phyloP scores from a whole-genome alignment of 257 asterid species.

The Primulina tabacum region DNA sequence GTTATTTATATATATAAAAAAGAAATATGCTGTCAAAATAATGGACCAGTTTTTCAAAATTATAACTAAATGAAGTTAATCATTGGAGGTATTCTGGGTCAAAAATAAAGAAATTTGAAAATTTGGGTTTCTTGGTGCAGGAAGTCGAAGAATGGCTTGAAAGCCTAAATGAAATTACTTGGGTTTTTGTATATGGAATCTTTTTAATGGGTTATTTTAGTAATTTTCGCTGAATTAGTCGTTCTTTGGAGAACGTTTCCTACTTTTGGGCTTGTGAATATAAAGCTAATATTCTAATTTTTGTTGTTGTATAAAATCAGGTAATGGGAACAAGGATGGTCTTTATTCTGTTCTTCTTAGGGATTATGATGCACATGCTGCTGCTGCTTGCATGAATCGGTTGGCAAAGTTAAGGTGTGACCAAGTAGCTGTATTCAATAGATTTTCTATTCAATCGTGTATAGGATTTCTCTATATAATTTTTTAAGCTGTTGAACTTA shows the following conservation, averaged over 20 bases:
- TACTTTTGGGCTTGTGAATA: background rate
- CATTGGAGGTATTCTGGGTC: background rate
- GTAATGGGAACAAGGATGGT: conserved; percentile 95
- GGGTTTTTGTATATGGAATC: background rate
- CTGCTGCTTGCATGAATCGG: conserved; percentile 95
- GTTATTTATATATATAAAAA: background rate
- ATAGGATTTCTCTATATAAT: background rate
- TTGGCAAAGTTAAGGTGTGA: conserved; percentile 88
- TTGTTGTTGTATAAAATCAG: conserved; percentile 41
- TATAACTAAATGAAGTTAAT: background rate
- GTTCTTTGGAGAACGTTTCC: background rate
- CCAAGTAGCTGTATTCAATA: conserved; percentile 5
- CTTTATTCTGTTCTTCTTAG: conserved; percentile 91
- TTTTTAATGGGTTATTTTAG: no score
- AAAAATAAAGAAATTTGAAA: no score
- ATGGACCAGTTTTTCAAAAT: background rate
- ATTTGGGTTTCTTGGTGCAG: background rate
- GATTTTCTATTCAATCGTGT: conserved; percentile 18
- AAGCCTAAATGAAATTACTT: no score
- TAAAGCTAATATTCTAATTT: conserved; percentile 13
- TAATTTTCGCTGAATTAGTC: background rate
- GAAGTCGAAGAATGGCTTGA: background rate
- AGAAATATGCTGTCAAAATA: background rate
- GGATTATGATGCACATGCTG: conserved; percentile 84
- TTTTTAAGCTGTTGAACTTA: conserved; percentile 10